Evolutionary conservation across 495 filamentous ascomycete species (phyloP), one percentile per base, ranked within the genome.

Genomic region (Clavariopsis aquatica): DNA sequence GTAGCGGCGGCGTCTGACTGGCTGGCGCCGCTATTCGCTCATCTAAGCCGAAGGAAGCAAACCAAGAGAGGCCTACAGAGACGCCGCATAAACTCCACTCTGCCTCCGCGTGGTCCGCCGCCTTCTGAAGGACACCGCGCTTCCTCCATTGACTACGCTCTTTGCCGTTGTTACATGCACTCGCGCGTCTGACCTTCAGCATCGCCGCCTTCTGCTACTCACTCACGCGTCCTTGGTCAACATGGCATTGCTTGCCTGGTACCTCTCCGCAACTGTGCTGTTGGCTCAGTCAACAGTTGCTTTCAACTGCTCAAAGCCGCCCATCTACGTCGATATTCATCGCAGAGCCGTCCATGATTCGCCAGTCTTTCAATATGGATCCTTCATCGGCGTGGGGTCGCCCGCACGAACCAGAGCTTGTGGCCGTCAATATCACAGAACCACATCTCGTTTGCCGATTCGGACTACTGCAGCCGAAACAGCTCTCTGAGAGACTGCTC

Each of bases 271-370:
- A 52, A 60, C 64, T 64, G 68, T 70, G 60, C 68, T 71, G 64
- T 66, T 74, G 49, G 64, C 64, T 66, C 61, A 69, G 56, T 60
- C 58, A 27, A 64, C 64, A 47, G 55, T 60, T 43, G 73, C 72
- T 13, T 72, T 74, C 61, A 70, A 75, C 57, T 75, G 73, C 56
- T 65, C 67, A 15, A 71, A 59, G 49, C 53, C 69, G 57, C 73
- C 73, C 19, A 71, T 75, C 70, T 75, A 75, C 49, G 72, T 75
- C 34, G 73, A 75, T 31, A 73, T 75, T 20, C 73, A 75, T 59
- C 69, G 66, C 52, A 43, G 73, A 23, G 69, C 60, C 28, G 72
- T 74, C 4, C 65, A 69, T 20, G 68, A 63, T 20, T 62, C 59
- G 17, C 52, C 53, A 23, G 52, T 52, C 6, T 72, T 72, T 51